These are phyloP conservation scores for Hypomontagnella submonticulosa DNA, from an alignment of 495 filamentous ascomycete species.

Conservation along the genomic window DNA sequence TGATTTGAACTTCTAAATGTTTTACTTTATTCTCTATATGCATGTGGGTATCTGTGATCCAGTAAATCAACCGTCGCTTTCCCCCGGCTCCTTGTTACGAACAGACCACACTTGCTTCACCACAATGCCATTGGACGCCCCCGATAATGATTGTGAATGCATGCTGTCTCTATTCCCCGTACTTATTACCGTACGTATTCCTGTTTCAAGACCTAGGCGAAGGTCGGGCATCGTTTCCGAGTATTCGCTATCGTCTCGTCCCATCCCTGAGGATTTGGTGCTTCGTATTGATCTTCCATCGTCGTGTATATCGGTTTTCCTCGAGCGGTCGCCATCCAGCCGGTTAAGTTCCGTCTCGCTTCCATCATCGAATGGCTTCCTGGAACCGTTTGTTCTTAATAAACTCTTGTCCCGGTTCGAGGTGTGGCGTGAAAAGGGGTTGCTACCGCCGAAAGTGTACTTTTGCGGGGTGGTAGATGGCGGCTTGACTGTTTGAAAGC, in stretches of 20 bases:
- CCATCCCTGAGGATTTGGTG: slow-evolving; percentile 33
- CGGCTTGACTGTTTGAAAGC: slow-evolving; percentile 10
- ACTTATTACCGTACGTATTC: slow-evolving; percentile 41
- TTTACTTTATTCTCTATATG: not conserved
- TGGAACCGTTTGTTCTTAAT: slow-evolving; percentile 21
- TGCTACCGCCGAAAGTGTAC: slow-evolving; percentile 18
- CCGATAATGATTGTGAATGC: slow-evolving; percentile 25
- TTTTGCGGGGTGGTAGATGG: slow-evolving; percentile 11
- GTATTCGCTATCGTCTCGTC: not conserved
- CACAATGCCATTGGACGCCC: slow-evolving; percentile 32
- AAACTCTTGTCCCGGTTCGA: slow-evolving; percentile 27
- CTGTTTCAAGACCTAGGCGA: slow-evolving; percentile 33
- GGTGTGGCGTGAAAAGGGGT: slow-evolving; percentile 35
- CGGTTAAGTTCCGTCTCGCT: slow-evolving; percentile 43
- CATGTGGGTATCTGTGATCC: slow-evolving; percentile 1
- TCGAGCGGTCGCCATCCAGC: slow-evolving; percentile 20
- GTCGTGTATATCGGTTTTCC: slow-evolving; percentile 17
- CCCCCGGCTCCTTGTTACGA: slow-evolving; percentile 30
- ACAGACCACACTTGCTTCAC: slow-evolving; percentile 45
- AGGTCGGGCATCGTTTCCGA: slow-evolving; percentile 35
- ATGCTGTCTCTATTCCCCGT: slow-evolving; percentile 36
- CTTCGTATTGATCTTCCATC: slow-evolving; percentile 38
- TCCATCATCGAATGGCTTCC: slow-evolving; percentile 27
- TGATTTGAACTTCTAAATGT: not conserved
- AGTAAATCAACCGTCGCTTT: slow-evolving; percentile 19